Percentiles rank a stretch among this genome's conserved stretches.
These are phyloP conservation scores for Akanthomyces muscarius DNA, from an alignment of 2,329 filamentous ascomycete species.

Conservation along the genomic window DNA sequence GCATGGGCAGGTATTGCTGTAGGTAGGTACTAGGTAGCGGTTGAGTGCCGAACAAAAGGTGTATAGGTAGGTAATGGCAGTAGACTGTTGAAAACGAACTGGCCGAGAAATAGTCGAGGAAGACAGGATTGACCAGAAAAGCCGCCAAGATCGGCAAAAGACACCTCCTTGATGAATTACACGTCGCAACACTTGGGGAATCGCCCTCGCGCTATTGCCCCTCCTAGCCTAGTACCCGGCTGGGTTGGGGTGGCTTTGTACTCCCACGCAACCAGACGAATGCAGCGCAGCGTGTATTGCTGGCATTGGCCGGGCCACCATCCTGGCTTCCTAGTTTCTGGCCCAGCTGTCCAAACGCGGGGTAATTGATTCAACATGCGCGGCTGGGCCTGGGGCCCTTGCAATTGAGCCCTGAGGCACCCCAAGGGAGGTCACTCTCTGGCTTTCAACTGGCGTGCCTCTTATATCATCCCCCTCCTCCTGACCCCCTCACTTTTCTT, in stretches of 20 bases:
- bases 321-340: background rate
- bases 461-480: constrained; percentile 15
- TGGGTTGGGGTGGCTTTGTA: constrained; percentile 7
- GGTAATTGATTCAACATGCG: constrained; percentile 10
- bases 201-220: background rate
- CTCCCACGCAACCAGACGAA: constrained; percentile 14
- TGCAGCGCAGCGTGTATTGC: constrained; percentile 5
- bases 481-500: constrained; percentile 5
- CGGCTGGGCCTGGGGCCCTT: background rate
- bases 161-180: background rate
- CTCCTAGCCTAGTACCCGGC: background rate
- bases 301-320: constrained; percentile 8
- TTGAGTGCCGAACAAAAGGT: background rate
- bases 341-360: constrained; percentile 14
- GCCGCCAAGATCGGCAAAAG: background rate
- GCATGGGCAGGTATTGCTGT: background rate
- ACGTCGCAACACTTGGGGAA: background rate
- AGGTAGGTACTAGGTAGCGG: background rate
- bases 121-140: background rate
- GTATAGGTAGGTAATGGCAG: background rate
- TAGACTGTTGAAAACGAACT: background rate
- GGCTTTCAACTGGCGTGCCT: background rate
- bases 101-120: background rate
- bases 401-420: constrained; percentile 17
- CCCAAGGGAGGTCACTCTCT: background rate